These are phyloP conservation scores for Bruguiera hainesii DNA, from an alignment of 441 rosid genomes.

Conservation along the genomic window DNA sequence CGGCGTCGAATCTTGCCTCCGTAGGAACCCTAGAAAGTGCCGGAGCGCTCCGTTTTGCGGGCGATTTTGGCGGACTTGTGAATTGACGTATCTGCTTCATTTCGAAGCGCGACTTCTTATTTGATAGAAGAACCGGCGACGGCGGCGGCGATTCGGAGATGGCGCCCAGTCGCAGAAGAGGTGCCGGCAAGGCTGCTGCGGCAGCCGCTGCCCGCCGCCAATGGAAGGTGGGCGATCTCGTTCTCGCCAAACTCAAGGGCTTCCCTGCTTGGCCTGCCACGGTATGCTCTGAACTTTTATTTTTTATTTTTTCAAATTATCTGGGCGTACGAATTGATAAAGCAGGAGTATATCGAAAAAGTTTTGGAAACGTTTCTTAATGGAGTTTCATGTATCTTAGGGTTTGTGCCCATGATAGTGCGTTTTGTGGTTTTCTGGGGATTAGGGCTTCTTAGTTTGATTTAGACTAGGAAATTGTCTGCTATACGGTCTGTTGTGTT, in stretches of 20 bases:
- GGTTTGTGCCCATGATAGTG: neutral
- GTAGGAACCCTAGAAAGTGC: slow-evolving; percentile 43
- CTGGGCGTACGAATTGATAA: neutral
- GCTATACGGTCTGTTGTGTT: neutral
- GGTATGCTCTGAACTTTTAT: slow-evolving; percentile 32
- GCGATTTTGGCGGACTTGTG: slow-evolving; percentile 35
- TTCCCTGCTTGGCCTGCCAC: slow-evolving; percentile 99
- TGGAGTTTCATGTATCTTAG: neutral
- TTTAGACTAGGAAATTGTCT: neutral
- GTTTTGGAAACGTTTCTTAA: neutral
- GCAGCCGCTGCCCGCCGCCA: slow-evolving; percentile 80
- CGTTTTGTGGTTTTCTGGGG: neutral
- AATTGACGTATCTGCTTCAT: slow-evolving; percentile 7
- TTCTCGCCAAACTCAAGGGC: slow-evolving; percentile 96
- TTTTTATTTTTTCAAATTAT: neutral
- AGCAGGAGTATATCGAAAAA: neutral
- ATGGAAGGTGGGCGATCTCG: slow-evolving; percentile 99
- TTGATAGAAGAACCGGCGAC: slow-evolving; percentile 18
- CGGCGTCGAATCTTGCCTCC: slow-evolving; percentile 26
- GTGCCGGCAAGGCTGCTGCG: slow-evolving; percentile 64
- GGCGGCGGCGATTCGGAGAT: slow-evolving; percentile 30
- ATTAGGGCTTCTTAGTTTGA: neutral
- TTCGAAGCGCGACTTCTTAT: slow-evolving; percentile 11
- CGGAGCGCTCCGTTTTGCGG: slow-evolving; percentile 31
- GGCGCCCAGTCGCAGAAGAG: slow-evolving; percentile 84